phyloP scores from a whole-genome alignment of 2,329 filamentous ascomycete species.

The Tolypocladium pustulatum region DNA sequence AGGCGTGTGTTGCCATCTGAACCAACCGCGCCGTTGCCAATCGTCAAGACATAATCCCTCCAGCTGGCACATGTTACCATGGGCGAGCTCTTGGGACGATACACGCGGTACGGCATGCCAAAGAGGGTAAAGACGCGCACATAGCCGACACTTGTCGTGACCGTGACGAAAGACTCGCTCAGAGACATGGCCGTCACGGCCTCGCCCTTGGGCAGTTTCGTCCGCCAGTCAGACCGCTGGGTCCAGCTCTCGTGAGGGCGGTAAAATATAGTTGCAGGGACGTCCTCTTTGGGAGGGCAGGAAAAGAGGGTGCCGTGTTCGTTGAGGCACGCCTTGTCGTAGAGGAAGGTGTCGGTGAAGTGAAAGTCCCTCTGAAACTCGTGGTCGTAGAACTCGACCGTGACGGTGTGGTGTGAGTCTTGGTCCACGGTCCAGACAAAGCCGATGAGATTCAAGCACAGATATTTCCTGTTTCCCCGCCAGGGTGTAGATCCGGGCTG shows the following conservation, averaged over 20 bases:
- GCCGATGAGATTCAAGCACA: slow-evolving; percentile 86
- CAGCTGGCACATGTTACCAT: slow-evolving; percentile 90
- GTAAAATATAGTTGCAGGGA: slow-evolving; percentile 81
- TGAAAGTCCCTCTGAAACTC: slow-evolving; percentile 90
- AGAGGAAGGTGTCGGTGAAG: slow-evolving; percentile 91
- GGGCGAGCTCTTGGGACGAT: slow-evolving; percentile 81
- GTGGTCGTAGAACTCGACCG: slow-evolving; percentile 94
- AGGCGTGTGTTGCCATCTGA: slow-evolving; percentile 69
- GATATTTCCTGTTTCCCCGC: slow-evolving; percentile 86
- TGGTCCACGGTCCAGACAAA: slow-evolving; percentile 97
- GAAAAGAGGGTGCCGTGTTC: slow-evolving; percentile 81
- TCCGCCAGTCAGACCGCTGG: slow-evolving; percentile 80
- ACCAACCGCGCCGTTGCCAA: slow-evolving; percentile 82
- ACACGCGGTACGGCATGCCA: slow-evolving; percentile 79
- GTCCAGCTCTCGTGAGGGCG: slow-evolving; percentile 97
- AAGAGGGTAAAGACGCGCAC: slow-evolving; percentile 89
- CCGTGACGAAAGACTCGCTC: slow-evolving; percentile 82
- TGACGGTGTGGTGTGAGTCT: slow-evolving; percentile 85
- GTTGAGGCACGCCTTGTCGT: slow-evolving; percentile 90
- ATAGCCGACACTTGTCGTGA: slow-evolving; percentile 78
- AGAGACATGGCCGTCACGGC: slow-evolving; percentile 79
- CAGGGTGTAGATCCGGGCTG: slow-evolving; percentile 93
- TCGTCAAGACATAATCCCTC: slow-evolving; percentile 91
- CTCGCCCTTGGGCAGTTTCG: slow-evolving; percentile 78
- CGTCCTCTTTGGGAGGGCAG: slow-evolving; percentile 56